These are phyloP conservation scores for Ceratobasidium sp. DNA, from an alignment of 1,284 basidiomycete genomes.

Conservation along the genomic window DNA sequence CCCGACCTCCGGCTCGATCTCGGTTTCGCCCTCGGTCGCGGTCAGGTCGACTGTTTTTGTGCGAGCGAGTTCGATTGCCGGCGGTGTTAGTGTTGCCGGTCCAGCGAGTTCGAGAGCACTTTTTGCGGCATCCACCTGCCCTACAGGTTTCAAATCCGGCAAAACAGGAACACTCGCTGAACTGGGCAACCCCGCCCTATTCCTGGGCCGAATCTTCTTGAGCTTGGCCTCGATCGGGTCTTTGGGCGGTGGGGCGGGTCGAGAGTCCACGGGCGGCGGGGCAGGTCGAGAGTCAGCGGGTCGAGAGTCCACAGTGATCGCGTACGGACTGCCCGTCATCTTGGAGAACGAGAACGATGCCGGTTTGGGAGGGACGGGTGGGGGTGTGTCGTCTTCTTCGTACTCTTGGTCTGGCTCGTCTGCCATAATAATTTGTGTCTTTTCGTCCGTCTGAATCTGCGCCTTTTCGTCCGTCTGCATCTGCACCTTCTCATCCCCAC, in stretches of 20 bases:
- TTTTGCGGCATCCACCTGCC: no score
- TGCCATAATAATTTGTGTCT: not conserved
- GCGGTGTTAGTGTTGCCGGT: no score
- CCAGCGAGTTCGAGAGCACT: no score
- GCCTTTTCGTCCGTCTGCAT: no score
- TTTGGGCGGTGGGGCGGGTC: not conserved
- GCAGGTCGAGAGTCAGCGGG: not conserved
- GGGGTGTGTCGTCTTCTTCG: constrained; percentile 25
- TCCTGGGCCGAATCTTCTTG: constrained; percentile 10
- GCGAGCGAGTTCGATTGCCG: no score
- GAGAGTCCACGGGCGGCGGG: not conserved
- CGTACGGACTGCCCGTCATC: constrained; percentile 28
- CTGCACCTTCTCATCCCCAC: not conserved
- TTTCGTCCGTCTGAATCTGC: no score
- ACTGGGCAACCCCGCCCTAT: not conserved
- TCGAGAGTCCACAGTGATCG: constrained; percentile 17
- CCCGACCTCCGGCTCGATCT: constrained; percentile 61
- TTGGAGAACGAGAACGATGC: constrained; percentile 31
- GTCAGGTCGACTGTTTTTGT: not conserved
- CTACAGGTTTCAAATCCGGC: constrained; percentile 9
- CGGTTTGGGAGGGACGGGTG: constrained; percentile 37
- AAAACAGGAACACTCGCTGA: constrained; percentile 18
- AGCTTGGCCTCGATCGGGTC: not conserved
- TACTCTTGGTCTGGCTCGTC: not conserved
- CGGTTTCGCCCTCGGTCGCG: constrained; percentile 53